phyloP scores from a whole-genome alignment of 176 grass and related monocot species.

The Eragrostis curvula region DNA sequence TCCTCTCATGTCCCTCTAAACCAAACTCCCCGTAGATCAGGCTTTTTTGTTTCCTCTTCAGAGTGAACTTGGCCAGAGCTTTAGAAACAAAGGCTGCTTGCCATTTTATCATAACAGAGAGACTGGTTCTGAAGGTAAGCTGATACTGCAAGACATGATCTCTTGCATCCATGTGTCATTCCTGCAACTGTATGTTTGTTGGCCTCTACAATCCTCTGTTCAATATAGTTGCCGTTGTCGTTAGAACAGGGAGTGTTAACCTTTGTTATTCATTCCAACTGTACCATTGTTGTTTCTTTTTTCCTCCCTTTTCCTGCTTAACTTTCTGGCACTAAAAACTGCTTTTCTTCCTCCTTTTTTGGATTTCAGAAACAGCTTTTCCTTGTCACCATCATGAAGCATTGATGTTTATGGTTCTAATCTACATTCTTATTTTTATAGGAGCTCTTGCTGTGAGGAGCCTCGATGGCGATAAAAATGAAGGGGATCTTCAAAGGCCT shows the following conservation, averaged over 20 bases:
- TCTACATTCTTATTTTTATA: slow-evolving; percentile 23
- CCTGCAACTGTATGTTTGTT: background rate
- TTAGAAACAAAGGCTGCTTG: slow-evolving; percentile 10
- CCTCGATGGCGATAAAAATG: slow-evolving; percentile 72
- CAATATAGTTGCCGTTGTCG: background rate
- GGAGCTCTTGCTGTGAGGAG: slow-evolving; percentile 25
- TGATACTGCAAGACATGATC: background rate
- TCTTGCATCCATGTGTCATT: background rate
- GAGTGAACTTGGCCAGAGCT: slow-evolving; percentile 22
- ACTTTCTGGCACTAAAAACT: no score
- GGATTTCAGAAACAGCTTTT: background rate
- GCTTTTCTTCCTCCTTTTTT: background rate
- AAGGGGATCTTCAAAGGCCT: slow-evolving; percentile 89
- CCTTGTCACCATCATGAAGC: background rate
- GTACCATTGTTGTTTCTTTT: background rate
- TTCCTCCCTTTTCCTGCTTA: no score
- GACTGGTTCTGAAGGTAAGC: slow-evolving; percentile 35
- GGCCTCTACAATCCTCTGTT: background rate
- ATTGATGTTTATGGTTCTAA: slow-evolving; percentile 6
- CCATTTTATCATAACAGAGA: background rate
- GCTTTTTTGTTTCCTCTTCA: slow-evolving; percentile 24
- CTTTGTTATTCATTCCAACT: background rate
- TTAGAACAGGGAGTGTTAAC: background rate
- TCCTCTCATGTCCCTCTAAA: slow-evolving; percentile 25
- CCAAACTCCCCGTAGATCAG: slow-evolving; percentile 22